These are phyloP conservation scores for Neoboletus magnificus DNA, from an alignment of 768 basidiomycete species.

Conservation along the genomic window DNA sequence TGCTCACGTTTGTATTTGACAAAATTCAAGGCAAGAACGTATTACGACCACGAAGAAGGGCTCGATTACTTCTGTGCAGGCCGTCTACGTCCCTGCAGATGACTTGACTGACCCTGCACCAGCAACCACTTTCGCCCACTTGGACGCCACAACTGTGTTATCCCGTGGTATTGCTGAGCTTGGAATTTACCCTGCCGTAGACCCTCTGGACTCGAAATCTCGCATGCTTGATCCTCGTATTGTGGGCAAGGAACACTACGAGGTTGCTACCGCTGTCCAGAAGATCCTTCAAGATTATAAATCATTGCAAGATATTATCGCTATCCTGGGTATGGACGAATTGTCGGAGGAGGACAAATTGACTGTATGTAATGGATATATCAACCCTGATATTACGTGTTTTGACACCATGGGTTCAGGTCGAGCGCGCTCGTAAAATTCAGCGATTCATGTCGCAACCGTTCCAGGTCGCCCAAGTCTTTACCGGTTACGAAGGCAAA, in stretches of 20 bases:
- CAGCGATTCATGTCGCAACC: constrained; percentile 99
- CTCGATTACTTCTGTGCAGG: constrained; percentile 99
- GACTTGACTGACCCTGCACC: constrained; percentile 99
- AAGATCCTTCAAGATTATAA: constrained; percentile 98
- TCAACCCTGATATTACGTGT: not conserved
- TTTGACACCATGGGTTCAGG: constrained; percentile 41
- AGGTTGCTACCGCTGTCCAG: constrained; percentile 93
- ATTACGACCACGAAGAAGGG: constrained; percentile 99
- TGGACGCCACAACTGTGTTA: constrained; percentile 99
- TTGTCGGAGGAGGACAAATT: constrained; percentile 99
- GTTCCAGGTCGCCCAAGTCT: constrained; percentile 99
- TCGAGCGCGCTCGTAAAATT: constrained; percentile 97
- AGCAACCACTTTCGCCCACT: constrained; percentile 99
- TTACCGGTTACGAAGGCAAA: constrained; percentile 98
- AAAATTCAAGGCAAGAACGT: constrained; percentile 82
- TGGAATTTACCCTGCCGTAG: constrained; percentile 99
- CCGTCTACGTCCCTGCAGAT: constrained; percentile 99
- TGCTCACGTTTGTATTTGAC: constrained; percentile 4
- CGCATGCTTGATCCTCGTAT: constrained; percentile 99
- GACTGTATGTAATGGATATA: constrained; percentile 39
- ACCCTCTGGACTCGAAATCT: constrained; percentile 98
- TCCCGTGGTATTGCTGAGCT: constrained; percentile 99
- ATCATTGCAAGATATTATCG: constrained; percentile 98
- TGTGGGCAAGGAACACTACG: constrained; percentile 92
- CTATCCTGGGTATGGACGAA: constrained; percentile 99